Evolutionary conservation across 441 rosid genomes (phyloP).

Genomic region (Euphorbia corollata): DNA sequence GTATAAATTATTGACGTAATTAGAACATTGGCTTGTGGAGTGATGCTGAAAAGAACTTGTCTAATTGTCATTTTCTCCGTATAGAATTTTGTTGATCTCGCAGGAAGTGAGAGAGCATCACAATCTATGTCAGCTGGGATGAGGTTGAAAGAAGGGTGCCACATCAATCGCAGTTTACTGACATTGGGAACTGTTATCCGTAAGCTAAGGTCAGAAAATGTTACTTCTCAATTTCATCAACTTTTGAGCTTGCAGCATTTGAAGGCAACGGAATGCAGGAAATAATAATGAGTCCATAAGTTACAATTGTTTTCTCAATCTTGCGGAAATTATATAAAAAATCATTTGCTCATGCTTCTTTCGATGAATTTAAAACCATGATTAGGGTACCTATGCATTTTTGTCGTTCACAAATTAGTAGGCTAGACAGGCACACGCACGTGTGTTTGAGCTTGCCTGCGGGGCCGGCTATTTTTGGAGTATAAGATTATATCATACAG

Average conservation of each 20-base stretch:
- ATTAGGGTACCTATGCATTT: not conserved
- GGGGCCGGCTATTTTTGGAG: not conserved
- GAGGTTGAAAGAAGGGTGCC: slow-evolving; percentile 95
- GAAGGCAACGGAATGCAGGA: not conserved
- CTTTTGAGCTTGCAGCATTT: not conserved
- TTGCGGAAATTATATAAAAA: too few species aligned
- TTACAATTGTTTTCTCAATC: not conserved
- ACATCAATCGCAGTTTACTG: slow-evolving; percentile 86
- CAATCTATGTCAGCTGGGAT: slow-evolving; percentile 81
- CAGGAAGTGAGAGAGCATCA: slow-evolving; percentile 97
- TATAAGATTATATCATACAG: not conserved
- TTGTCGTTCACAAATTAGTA: not conserved
- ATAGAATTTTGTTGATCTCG: slow-evolving; percentile 88
- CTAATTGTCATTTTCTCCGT: slow-evolving; percentile 16
- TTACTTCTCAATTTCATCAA: not conserved
- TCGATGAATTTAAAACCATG: not conserved
- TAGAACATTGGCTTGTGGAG: slow-evolving; percentile 4
- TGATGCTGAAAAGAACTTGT: slow-evolving; percentile 7
- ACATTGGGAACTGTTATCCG: slow-evolving; percentile 92
- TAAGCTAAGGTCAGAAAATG: slow-evolving; percentile 61
- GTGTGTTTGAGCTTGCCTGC: too few species aligned
- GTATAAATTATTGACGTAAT: slow-evolving; percentile 22
- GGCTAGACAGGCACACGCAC: not conserved
- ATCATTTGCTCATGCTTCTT: too few species aligned
- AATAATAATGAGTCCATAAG: not conserved